Evolutionary conservation across 768 basidiomycete species (phyloP).

Genomic region (Xanthoconium purpureum): DNA sequence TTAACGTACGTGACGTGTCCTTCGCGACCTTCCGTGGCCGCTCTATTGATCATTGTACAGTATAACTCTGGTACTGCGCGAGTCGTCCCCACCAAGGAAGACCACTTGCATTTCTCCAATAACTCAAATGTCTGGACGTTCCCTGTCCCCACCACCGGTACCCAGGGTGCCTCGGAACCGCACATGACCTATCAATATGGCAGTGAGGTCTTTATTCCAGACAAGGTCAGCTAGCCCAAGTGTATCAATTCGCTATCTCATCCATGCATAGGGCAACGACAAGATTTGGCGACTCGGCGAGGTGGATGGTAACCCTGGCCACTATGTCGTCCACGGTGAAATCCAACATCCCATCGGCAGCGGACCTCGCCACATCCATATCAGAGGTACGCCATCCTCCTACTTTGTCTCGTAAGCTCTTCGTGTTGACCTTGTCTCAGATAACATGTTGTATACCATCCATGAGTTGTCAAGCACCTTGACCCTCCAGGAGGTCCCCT

Average conservation of each 20-base stretch:
- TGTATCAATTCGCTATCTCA: neutral
- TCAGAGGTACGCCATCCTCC: constrained; percentile 28
- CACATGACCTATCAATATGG: constrained; percentile 62
- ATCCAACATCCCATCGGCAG: constrained; percentile 62
- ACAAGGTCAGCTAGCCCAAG: constrained; percentile 45
- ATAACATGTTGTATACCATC: constrained; percentile 48
- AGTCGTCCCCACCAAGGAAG: constrained; percentile 46
- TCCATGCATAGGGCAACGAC: constrained; percentile 51
- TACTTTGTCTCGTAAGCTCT: neutral
- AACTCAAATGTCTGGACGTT: constrained; percentile 49
- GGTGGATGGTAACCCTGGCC: constrained; percentile 36
- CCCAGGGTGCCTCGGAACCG: constrained; percentile 48
- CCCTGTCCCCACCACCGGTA: constrained; percentile 38
- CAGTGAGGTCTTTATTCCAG: constrained; percentile 59
- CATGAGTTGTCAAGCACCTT: constrained; percentile 58
- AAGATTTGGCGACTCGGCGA: constrained; percentile 63
- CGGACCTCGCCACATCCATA: constrained; percentile 55
- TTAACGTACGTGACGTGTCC: constrained; percentile 43
- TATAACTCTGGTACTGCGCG: constrained; percentile 54
- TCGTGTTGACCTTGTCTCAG: constrained; percentile 28
- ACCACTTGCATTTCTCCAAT: constrained; percentile 34
- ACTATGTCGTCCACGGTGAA: constrained; percentile 54
- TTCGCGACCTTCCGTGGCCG: neutral
- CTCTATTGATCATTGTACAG: constrained; percentile 22
- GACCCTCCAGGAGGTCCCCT: constrained; percentile 50